Evolutionary conservation across 1,139 yeast genomes (phyloP).

Genomic region (Yamadazyma atlantica): DNA sequence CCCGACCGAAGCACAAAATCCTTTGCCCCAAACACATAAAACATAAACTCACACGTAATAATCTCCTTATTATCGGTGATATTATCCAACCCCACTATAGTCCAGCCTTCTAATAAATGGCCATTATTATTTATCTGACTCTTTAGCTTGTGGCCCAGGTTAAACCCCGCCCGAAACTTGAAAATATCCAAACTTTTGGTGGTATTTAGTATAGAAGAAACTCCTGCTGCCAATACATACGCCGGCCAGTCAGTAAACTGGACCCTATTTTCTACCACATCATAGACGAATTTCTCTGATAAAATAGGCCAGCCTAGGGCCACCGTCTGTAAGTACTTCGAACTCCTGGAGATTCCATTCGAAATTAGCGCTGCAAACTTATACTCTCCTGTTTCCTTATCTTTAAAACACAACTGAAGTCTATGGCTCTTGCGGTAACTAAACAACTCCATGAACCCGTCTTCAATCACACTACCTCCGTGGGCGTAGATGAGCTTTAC

Average conservation of each 20-base stretch:
- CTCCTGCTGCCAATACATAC: constrained; percentile 75
- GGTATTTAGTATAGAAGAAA: constrained; percentile 36
- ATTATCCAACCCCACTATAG: constrained; percentile 31
- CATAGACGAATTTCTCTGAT: constrained; percentile 58
- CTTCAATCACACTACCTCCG: constrained; percentile 56
- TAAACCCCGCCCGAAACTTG: constrained; percentile 33
- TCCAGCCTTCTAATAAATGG: constrained; percentile 27
- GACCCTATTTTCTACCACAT: constrained; percentile 35
- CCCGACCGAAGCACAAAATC: constrained; percentile 7
- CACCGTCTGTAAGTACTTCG: constrained; percentile 80
- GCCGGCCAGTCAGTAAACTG: constrained; percentile 42
- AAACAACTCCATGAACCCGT: constrained; percentile 42
- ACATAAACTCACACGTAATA: constrained; percentile 43
- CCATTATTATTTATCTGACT: constrained; percentile 42
- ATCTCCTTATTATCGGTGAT: constrained; percentile 23
- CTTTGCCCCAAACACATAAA: constrained; percentile 47
- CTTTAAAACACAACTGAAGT: constrained; percentile 6
- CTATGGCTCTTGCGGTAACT: constrained; percentile 13
- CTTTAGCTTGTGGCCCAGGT: constrained; percentile 21
- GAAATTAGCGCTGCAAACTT: constrained; percentile 69
- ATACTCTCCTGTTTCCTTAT: constrained; percentile 13
- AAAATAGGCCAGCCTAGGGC: constrained; percentile 90
- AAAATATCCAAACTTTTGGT: constrained; percentile 43
- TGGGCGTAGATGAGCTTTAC: constrained; percentile 37
- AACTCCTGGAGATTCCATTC: constrained; percentile 57